These are phyloP conservation scores for Alternaria gansuensis DNA, from an alignment of 2,329 filamentous ascomycete genomes.

Conservation along the genomic window DNA sequence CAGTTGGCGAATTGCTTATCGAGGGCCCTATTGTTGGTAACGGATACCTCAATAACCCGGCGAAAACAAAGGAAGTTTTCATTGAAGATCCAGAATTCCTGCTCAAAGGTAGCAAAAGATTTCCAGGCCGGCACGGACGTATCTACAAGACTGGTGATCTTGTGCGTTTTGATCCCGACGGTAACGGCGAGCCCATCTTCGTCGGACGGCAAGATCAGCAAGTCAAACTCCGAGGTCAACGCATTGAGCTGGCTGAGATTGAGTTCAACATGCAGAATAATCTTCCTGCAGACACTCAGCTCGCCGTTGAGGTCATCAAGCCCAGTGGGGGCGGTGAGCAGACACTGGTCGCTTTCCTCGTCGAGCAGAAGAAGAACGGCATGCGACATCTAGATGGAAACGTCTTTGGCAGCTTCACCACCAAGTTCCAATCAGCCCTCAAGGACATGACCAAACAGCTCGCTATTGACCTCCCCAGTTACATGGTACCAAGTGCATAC, in stretches of 20 bases:
- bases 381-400: slow-evolving; percentile 46
- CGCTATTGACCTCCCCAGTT: slow-evolving; percentile 41
- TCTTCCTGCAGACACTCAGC: slow-evolving; percentile 47
- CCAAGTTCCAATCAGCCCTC: slow-evolving; percentile 41
- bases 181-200: slow-evolving; percentile 48
- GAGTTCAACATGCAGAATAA: slow-evolving; percentile 55
- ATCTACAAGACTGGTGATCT: slow-evolving; percentile 50
- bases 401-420: slow-evolving; percentile 45
- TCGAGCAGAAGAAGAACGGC: slow-evolving; percentile 42
- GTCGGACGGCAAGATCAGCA: slow-evolving; percentile 52
- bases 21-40: slow-evolving; percentile 63
- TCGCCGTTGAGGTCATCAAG: slow-evolving; percentile 62
- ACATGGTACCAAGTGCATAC: slow-evolving; percentile 51
- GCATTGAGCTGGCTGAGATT: slow-evolving; percentile 52
- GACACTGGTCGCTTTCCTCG: slow-evolving; percentile 48
- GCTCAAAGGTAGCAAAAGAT: slow-evolving; percentile 67
- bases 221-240: slow-evolving; percentile 55
- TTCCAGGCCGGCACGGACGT: slow-evolving; percentile 61
- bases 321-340: slow-evolving; percentile 44
- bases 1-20: slow-evolving; percentile 64
- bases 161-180: slow-evolving; percentile 61
- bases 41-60: slow-evolving; percentile 50
- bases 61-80: slow-evolving; percentile 51
- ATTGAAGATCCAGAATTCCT: slow-evolving; percentile 65
- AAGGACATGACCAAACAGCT: slow-evolving; percentile 44